Evolutionary conservation across 192 early-diverging fungal genomes (phyloP).

Genomic region (Spizellomyces punctatus): DNA sequence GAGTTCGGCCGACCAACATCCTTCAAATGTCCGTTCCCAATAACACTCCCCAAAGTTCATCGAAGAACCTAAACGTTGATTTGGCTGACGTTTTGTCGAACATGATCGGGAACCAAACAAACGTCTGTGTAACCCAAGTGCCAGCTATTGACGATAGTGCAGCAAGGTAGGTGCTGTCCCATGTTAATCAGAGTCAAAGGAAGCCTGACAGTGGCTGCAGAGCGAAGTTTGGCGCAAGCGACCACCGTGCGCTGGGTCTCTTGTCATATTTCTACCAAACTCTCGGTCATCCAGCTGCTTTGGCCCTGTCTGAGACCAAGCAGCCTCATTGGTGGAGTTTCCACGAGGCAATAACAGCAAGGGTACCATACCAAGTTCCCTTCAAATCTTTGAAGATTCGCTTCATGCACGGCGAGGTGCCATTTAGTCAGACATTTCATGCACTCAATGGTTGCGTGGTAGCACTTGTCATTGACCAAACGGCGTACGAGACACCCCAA

Average conservation of each 20-base stretch:
- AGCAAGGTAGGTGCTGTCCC: not conserved
- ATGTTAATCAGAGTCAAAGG: not conserved
- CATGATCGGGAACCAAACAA: not conserved
- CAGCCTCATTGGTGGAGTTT: constrained; percentile 40
- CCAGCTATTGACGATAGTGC: not conserved
- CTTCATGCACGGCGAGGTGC: constrained; percentile 65
- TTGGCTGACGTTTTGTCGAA: not conserved
- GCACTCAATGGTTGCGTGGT: constrained; percentile 87
- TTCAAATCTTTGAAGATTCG: constrained; percentile 32
- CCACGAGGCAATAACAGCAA: constrained; percentile 16
- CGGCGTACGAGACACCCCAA: constrained; percentile 8
- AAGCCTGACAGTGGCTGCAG: constrained; percentile 10
- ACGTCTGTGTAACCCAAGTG: not conserved
- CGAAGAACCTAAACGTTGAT: constrained; percentile 29
- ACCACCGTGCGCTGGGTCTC: constrained; percentile 67
- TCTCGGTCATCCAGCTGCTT: constrained; percentile 6
- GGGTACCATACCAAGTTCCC: constrained; percentile 36
- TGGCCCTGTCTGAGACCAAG: not conserved
- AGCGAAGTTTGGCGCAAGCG: constrained; percentile 58
- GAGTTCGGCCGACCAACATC: constrained; percentile 69
- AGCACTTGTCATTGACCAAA: constrained; percentile 62
- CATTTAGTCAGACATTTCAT: constrained; percentile 74
- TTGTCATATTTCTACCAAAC: constrained; percentile 71
- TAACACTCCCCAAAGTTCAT: constrained; percentile 1
- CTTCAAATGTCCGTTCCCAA: constrained; percentile 49